These are phyloP conservation scores for Paecilomyces formosus DNA, from an alignment of 2,329 filamentous ascomycete species.

Conservation along the genomic window DNA sequence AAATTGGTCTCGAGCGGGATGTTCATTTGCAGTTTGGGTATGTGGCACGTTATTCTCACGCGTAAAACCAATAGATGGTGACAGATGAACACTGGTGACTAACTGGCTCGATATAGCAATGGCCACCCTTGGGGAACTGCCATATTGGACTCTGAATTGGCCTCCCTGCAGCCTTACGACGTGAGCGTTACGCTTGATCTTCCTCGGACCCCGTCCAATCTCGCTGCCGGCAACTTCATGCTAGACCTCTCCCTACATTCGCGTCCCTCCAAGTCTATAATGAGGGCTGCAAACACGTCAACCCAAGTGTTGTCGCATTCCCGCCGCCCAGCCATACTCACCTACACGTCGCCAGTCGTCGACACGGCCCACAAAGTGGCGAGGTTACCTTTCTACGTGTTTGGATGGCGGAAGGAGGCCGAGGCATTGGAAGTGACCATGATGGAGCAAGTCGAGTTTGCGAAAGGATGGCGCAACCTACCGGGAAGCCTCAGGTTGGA, in stretches of 20 bases:
- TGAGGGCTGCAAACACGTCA: constrained; percentile 20
- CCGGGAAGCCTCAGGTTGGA: constrained; percentile 55
- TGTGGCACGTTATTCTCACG: constrained; percentile 13
- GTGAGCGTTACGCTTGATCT: constrained; percentile 67
- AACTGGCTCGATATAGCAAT: constrained; percentile 22
- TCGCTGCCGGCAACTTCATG: constrained; percentile 89
- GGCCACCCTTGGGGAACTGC: constrained; percentile 47
- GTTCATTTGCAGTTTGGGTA: constrained; percentile 62
- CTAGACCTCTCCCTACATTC: constrained; percentile 65
- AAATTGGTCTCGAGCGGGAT: constrained; percentile 53
- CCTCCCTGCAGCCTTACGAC: constrained; percentile 75
- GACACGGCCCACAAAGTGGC: constrained; percentile 54
- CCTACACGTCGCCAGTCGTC: constrained; percentile 66
- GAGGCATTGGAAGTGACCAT: constrained; percentile 60
- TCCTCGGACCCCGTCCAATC: constrained; percentile 69
- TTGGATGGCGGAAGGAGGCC: constrained; percentile 58
- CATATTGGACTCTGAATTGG: constrained; percentile 47
- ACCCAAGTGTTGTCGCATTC: constrained; percentile 51
- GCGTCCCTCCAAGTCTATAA: constrained; percentile 28
- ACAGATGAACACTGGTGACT: background rate
- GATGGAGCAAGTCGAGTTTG: constrained; percentile 66
- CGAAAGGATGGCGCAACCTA: constrained; percentile 44
- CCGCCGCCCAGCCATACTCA: constrained; percentile 68
- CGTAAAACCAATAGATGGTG: background rate
- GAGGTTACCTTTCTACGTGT: constrained; percentile 61